Base-by-base conservation (phyloP, 768 basidiomycete genomes). In the Cantharellus anzutake region DNA sequence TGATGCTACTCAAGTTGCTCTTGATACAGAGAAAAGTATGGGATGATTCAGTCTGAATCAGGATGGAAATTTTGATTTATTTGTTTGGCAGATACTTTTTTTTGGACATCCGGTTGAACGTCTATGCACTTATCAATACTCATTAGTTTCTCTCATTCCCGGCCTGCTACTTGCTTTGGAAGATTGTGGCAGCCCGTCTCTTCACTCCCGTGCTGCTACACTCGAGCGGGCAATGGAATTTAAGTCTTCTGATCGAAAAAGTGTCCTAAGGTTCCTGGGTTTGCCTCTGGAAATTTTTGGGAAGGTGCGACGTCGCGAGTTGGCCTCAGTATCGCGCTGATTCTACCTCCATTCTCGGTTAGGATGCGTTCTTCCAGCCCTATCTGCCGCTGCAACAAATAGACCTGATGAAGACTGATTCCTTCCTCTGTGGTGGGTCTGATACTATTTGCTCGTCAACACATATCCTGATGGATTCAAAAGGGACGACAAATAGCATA, bases 321-420 rank as follows among this genome's bases (percentile, higher is more conserved):
- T 58, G 56, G 29, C 5, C 35, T 53, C 5, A 35, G 3, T 38
- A 56, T 38, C 41, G n/a, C 35, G 20, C 20, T 29, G 20, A 29
- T 4, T 5, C 14, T 3, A 4, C 4, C 41, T 50, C 4, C 56
- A 4, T 4, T 34, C 39, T 48, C 39, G 14, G 3, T 42, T 64
- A 90, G 83, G 87, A 91, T 64, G 79, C 91, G 3, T 93, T 98
- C 73, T 99, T 99, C 73, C 96, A 99, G 69, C 96, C 96, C 2
- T 99, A 98, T 68, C 73, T 98, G 7, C 94, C 96, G 0, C 70
- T 99, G 2, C 96, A 99, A 69, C 93, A 99, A 71, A 74, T 96
- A 3, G 93, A 97, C 62, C 80, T 90, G 71, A 71, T 96, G 39
- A 82, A 78, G 66, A 84, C 86, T 4, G 74, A 77, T 42, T 83